Percentiles rank a stretch among this genome's conserved stretches.
These are phyloP conservation scores for Boletellus emodensis DNA, from an alignment of 768 basidiomycete species.

Conservation along the genomic window DNA sequence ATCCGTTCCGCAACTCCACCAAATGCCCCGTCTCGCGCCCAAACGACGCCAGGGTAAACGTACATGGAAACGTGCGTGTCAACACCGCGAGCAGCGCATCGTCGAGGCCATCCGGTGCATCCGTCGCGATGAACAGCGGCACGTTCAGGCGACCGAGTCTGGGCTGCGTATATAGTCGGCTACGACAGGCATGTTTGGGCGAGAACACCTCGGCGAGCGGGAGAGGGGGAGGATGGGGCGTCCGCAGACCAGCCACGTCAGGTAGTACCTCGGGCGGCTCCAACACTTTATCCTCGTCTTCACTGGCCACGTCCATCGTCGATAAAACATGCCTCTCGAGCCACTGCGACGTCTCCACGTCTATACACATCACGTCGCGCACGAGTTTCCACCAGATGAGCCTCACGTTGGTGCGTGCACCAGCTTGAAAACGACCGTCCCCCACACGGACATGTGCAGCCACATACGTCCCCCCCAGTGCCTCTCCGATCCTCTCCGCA, in stretches of 20 bases:
- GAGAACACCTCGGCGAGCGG: constrained; percentile 17
- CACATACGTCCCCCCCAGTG: constrained; percentile 48
- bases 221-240: constrained; percentile 27
- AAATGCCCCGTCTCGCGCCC: constrained; percentile 26
- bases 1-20: constrained; percentile 36
- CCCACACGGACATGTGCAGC: constrained; percentile 67
- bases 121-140: constrained; percentile 66
- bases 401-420: constrained; percentile 41
- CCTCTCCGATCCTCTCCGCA: constrained; percentile 41
- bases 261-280: constrained; percentile 5
- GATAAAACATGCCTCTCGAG: constrained; percentile 19
- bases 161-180: constrained; percentile 32
- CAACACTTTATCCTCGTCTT: not conserved
- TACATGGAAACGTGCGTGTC: constrained; percentile 57
- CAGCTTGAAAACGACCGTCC: constrained; percentile 56
- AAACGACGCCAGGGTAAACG: constrained; percentile 57
- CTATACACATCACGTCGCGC: constrained; percentile 42
- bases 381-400: constrained; percentile 58
- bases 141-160: constrained; percentile 44
- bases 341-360: constrained; percentile 31
- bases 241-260: constrained; percentile 18
- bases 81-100: constrained; percentile 46
- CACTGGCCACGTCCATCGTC: not conserved
- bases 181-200: constrained; percentile 35
- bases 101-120: constrained; percentile 38